Base-by-base conservation (phyloP, 805 yeast genomes). In the Torulaspora gathmanii region DNA sequence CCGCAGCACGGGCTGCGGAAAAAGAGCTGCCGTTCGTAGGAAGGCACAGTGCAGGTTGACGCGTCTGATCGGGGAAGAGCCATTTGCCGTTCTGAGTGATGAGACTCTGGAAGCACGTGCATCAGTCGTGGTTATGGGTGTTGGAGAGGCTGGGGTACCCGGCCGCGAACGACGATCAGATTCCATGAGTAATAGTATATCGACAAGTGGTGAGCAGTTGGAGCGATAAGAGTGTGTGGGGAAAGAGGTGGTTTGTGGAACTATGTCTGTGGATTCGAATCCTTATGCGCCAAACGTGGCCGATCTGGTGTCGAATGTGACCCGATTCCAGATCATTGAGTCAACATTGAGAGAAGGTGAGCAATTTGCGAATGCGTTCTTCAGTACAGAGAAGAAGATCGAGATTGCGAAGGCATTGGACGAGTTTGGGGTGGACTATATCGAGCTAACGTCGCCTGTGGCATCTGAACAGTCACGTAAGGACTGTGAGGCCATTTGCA, bases 401-500 rank as follows among this genome's bases (percentile, higher is more conserved):
- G 95, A 90, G 70, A 91, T 91, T 54, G 99, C 99, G 55, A 89
- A 80, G 73, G 98, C 98, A 4, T 74, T 91, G 46, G 97, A 91
- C 69, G 98, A 91, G 60, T 91, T 91, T 63, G 99, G 99, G 58
- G 99, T 89, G 37, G 99, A 91, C 72, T 91, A 93, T 73, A 93
- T 91, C 54, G 99, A 91, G 72, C 76, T 91, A 66, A 91, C 99
- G n/a, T 89, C 97, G 4, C 99, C 99, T 10, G 97, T 95, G 47
- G 98, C 99, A 30, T 82, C 93, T 46, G 98, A 91, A 69, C 98
- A 91, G 73, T 80, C 90, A 45, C 79, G 95, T 65, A 71, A 65
- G 50, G 99, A 91, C 70, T 91, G 98, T 75, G 98, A 93, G 74
- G 97, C 98, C 48, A 91, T 91, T 58, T 93, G 98, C 77, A 93